Base-by-base conservation (phyloP, 306 rosid genomes). In the Vigna mungo region DNA sequence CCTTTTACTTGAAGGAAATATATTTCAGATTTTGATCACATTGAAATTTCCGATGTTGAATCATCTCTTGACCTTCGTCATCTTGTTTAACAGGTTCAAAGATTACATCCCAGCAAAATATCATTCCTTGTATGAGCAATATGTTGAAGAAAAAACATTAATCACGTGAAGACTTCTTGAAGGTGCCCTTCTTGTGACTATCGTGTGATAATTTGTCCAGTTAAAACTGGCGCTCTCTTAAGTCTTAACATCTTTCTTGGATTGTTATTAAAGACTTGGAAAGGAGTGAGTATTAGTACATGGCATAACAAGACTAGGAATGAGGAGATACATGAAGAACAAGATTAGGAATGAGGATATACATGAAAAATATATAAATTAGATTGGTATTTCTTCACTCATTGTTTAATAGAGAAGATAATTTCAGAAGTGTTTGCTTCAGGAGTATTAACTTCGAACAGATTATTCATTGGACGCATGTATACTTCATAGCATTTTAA, bases 51-150 rank as follows among this genome's bases (percentile, higher is more conserved):
- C 34, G 39, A 59, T 74, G 59, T 60, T 52, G 49, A 67, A 53
- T 78, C 53, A 80, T 48, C 56, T 36, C 52, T 53, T 79, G 58
- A 11, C 73, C 79, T 67, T 73, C 37, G 54, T 76, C 32, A 14
- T 44, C 65, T 69, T 65, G 75, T 67, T 81, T 74, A 62, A 80
- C 93, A 94, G 97, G 89, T 94, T 94, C 85, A 94, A 92, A 89
- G 90, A 89, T 81, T 90, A 88, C 83, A 80, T 94, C 78, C 96
- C 97, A 44, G 87, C 88, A 72, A 92, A 92, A 82, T 87, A 89
- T 81, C 96, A 94, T 84, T 83, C 95, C 65, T 72, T 89, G 76
- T 92, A 94, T 72, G 97, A 90, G 78, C 87, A 84, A 69, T 79
- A 85, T 77, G 81, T 88, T 80, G 88, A 65, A 78, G 87, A 67